Percentiles rank a stretch among this genome's conserved stretches.
Conservation (phyloP, 495 filamentous ascomycete genomes). For the Penicillium mononematosum region DNA sequence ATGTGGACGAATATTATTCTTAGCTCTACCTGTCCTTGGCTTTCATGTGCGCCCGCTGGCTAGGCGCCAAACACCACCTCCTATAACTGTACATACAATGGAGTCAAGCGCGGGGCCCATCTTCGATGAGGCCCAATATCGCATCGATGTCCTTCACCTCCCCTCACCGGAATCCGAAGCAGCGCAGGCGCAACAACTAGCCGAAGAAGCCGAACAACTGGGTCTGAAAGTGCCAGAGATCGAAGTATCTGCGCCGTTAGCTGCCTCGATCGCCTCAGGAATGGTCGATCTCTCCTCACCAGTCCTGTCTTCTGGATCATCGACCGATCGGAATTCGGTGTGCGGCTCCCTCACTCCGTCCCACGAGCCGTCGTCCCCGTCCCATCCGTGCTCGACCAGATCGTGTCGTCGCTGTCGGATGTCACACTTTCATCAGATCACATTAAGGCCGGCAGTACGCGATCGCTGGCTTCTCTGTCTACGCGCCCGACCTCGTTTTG, state of each 20-base stretch:
- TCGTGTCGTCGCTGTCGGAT: conserved; percentile 39
- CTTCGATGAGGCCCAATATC: conserved; percentile 41
- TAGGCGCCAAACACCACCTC: conserved; percentile 17
- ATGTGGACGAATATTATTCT: conserved; percentile 10
- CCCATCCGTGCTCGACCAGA: conserved; percentile 29
- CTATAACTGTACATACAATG: conserved; percentile 20
- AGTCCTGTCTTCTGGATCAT: conserved; percentile 38
- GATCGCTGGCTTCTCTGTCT: conserved; percentile 43
- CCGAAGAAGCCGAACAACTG: conserved; percentile 41
- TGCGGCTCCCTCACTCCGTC: conserved; percentile 30
- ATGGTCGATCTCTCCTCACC: conserved; percentile 41
- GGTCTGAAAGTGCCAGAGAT: conserved; percentile 41
- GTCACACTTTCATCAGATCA: conserved; percentile 39
- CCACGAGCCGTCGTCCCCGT: conserved; percentile 23
- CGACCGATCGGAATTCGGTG: conserved; percentile 39
- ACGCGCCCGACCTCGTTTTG: conserved; percentile 46
- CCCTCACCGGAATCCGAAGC: conserved; percentile 38
- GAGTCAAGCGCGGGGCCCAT: conserved; percentile 10
- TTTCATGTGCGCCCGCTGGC: conserved; percentile 29
- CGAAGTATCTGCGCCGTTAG: conserved; percentile 39
- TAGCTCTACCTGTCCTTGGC: neutral
- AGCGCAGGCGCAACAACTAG: conserved; percentile 36
- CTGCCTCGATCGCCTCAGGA: conserved; percentile 42
- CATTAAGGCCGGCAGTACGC: conserved; percentile 36
- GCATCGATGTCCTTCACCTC: conserved; percentile 38